Evolutionary conservation across 768 basidiomycete genomes (phyloP).

Genomic region (Pulveroboletus sp.): DNA sequence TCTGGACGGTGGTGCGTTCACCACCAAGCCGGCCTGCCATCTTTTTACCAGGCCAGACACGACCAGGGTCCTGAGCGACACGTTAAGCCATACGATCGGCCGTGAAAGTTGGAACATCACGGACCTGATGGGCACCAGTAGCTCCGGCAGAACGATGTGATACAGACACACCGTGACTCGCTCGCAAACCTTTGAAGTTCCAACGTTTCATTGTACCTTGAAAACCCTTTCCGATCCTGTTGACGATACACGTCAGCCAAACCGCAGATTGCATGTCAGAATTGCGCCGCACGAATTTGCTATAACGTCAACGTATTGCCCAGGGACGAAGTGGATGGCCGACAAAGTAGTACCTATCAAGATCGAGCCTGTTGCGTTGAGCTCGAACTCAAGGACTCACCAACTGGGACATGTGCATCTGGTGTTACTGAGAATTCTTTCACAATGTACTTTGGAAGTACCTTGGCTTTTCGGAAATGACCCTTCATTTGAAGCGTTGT

Average conservation of each 20-base stretch:
- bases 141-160: slow-evolving; percentile 93
- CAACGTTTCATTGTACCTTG: slow-evolving; percentile 97
- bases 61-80: slow-evolving; percentile 79
- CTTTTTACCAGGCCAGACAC: slow-evolving; percentile 96
- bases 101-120: slow-evolving; percentile 14
- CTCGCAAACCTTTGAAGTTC: slow-evolving; percentile 87
- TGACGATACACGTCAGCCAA: slow-evolving; percentile 8
- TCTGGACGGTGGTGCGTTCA: slow-evolving; percentile 78
- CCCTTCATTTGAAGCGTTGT: slow-evolving; percentile 81
- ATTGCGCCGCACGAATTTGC: slow-evolving; percentile 72
- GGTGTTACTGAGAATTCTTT: slow-evolving; percentile 86
- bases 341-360: slow-evolving; percentile 73
- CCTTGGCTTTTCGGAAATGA: slow-evolving; percentile 82
- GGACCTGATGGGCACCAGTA: slow-evolving; percentile 91
- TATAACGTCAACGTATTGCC: slow-evolving; percentile 91
- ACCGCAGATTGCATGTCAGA: background rate
- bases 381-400: slow-evolving; percentile 41
- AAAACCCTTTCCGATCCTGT: slow-evolving; percentile 94
- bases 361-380: background rate
- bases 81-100: background rate
- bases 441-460: slow-evolving; percentile 79
- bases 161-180: slow-evolving; percentile 94
- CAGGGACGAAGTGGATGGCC: slow-evolving; percentile 94
- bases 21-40: slow-evolving; percentile 96
- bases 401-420: slow-evolving; percentile 88